Base-by-base conservation (phyloP, 345 rosid species). In the Arabis alpina region DNA sequence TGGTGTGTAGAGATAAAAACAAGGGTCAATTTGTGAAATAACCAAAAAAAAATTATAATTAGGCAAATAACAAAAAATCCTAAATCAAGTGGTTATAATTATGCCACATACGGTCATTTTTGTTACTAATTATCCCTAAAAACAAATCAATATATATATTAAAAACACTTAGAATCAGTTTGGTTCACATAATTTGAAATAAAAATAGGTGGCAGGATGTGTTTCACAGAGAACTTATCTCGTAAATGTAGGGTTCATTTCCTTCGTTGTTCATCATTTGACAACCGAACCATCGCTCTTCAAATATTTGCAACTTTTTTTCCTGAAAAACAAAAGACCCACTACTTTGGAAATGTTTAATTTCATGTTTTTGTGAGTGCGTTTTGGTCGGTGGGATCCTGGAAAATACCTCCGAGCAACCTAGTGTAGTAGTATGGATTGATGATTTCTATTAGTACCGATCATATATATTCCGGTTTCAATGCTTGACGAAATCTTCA, bases 221-320 rank as follows among this genome's bases (percentile, higher is more conserved):
- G 49, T 65, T 65, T 65, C 70, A 65, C 59, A 51, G 4, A 65
- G 3, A n/a, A 40, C 49, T 65, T 65, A 65, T 65, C 49, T 50
- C 15, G 24, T 47, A 32, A 45, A 32, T 62, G 67, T 30, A 32
- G 0, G 43, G 43, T 19, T 19, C 23, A 0, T 19, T 32, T 62
- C 16, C 10, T 37, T 37, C 16, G 4, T 50, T 37, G 47, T 49
- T 48, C 54, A 32, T 64, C 36, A 64, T 64, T 49, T 64, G 56
- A 48, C 43, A 62, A 32, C 3, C 14, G 41, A 61, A n/a, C 66
- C 19, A 44, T 61, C 41, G 44, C 11, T 36, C 19, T 59, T 34
- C 19, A 59, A 24, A 40, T 40, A 23, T 19, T 24, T 39, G 32
- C 48, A 41, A 19, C 44, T 9, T 16, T 34, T 52, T 4, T 25